Conservation (phyloP, 176 grass and related monocot genomes). For the Eleusine coracana region DNA sequence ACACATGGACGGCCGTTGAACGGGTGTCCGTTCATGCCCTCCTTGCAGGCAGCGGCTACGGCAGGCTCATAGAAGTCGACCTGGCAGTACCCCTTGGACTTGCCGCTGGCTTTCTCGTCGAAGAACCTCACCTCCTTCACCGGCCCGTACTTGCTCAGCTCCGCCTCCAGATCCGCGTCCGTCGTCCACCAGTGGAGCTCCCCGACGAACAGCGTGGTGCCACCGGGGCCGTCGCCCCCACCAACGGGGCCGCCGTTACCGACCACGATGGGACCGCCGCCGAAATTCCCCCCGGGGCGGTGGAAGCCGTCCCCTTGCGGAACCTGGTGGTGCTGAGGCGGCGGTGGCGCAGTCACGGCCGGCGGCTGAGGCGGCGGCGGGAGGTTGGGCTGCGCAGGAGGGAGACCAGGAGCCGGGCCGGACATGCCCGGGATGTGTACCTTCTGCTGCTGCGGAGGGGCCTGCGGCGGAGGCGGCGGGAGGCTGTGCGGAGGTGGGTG, state of each 20-base stretch:
- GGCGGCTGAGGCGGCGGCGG: constrained; percentile 34
- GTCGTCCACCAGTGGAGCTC: constrained; percentile 98
- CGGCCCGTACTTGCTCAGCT: constrained; percentile 74
- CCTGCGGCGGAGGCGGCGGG: constrained; percentile 23
- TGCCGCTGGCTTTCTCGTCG: constrained; percentile 88
- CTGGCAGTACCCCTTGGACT: constrained; percentile 92
- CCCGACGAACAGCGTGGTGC: constrained; percentile 72
- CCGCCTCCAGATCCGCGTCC: constrained; percentile 74
- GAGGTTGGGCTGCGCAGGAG: constrained; percentile 44
- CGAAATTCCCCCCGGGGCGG: constrained; percentile 52
- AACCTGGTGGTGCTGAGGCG: constrained; percentile 51
- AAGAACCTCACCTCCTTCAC: constrained; percentile 92
- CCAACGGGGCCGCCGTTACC: constrained; percentile 40
- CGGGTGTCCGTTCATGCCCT: constrained; percentile 71
- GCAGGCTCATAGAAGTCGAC: constrained; percentile 73
- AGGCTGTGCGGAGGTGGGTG: constrained; percentile 23
- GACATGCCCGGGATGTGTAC: constrained; percentile 55
- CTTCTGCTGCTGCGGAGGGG: constrained; percentile 49
- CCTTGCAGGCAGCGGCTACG: constrained; percentile 60
- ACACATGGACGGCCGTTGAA: constrained; percentile 81
- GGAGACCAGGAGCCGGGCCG: constrained; percentile 47
- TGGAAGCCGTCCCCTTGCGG: constrained; percentile 70
- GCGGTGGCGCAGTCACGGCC: constrained; percentile 13
- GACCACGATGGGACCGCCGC: constrained; percentile 43
- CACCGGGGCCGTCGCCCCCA: constrained; percentile 49